Conservation (phyloP, 805 yeast genomes). For the Wickerhamomyces tratensis region DNA sequence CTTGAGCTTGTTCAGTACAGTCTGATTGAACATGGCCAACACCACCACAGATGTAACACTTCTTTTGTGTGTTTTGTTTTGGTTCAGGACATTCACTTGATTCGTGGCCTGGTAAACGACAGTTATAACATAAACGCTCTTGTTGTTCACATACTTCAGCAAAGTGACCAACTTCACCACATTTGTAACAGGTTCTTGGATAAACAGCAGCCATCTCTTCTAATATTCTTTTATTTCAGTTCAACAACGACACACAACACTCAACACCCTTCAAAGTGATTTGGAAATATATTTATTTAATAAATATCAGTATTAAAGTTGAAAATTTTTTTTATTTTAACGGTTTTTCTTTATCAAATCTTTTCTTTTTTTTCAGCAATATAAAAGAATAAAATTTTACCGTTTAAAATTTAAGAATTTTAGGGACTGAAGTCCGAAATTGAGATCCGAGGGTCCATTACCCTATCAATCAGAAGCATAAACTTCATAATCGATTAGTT, state of each 20-base stretch:
- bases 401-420: no score
- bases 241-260: not conserved
- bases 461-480: no score
- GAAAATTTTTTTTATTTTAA: no score
- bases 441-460: no score
- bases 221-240: not conserved
- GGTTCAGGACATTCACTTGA: conserved; percentile 85
- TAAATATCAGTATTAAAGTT: no score
- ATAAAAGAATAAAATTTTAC: no score
- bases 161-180: conserved; percentile 87
- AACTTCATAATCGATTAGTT: no score
- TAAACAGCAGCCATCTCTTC: conserved; percentile 22
- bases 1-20: conserved; percentile 48
- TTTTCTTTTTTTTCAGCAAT: no score
- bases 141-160: conserved; percentile 82
- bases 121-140: conserved; percentile 87
- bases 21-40: conserved; percentile 84
- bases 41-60: conserved; percentile 90
- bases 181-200: conserved; percentile 81
- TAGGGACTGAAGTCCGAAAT: no score
- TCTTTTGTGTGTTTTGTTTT: conserved; percentile 74
- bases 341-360: no score
- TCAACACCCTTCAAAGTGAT: no score
- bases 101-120: conserved; percentile 84
- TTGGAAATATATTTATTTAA: no score